phyloP scores from a whole-genome alignment of 345 rosid genomes.

The Lumnitzera littorea region DNA sequence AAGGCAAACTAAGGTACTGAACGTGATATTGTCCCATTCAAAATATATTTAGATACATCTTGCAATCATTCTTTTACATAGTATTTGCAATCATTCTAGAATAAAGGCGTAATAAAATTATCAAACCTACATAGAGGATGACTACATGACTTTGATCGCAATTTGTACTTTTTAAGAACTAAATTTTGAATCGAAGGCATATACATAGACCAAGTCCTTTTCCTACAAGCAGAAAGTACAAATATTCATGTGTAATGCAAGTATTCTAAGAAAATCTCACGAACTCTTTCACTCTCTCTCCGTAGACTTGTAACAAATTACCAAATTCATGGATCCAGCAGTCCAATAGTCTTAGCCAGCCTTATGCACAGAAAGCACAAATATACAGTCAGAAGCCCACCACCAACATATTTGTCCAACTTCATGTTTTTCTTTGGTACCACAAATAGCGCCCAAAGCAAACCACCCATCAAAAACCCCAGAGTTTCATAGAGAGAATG shows the following conservation, averaged over 20 bases:
- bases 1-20: no score
- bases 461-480: constrained; percentile 56
- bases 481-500: constrained; percentile 56
- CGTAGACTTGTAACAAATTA: neutral
- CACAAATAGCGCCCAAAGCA: constrained; percentile 79
- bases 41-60: no score
- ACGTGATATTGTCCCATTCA: no score
- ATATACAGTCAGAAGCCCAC: constrained; percentile 71
- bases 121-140: no score
- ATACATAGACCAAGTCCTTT: no score
- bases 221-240: no score
- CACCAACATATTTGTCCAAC: constrained; percentile 51
- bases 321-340: constrained; percentile 1
- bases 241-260: neutral
- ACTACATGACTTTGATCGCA: no score
- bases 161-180: no score
- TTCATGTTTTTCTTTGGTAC: constrained; percentile 69
- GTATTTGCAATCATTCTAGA: no score
- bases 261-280: neutral
- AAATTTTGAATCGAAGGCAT: no score
- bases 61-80: no score
- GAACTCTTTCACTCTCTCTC: neutral
- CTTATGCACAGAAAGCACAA: constrained; percentile 58
- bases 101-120: no score
- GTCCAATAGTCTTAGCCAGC: constrained; percentile 32